Conservation (phyloP, 768 basidiomycete species). For the Sporobolomyces roseus region DNA sequence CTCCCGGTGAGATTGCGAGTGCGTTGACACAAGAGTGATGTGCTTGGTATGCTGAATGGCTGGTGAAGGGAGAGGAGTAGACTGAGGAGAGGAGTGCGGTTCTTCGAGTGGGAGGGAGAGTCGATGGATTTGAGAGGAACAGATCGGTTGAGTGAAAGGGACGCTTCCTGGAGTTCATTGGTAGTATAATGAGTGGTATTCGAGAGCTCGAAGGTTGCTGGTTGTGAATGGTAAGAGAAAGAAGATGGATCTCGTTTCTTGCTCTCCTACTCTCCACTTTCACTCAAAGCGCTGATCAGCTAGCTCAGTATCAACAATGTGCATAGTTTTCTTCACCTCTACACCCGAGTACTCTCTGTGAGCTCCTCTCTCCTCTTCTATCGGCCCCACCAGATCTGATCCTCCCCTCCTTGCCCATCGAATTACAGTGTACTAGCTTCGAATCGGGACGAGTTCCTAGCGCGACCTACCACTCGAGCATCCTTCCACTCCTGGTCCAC, state of each 20-base stretch:
- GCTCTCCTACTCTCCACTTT: neutral
- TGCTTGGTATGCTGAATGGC: neutral
- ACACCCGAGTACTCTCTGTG: slow-evolving; percentile 10
- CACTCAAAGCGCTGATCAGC: neutral
- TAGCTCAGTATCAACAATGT: slow-evolving; percentile 6
- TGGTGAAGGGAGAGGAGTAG: neutral
- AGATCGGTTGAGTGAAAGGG: slow-evolving; percentile 3
- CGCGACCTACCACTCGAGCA: slow-evolving; percentile 47
- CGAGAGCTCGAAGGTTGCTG: neutral
- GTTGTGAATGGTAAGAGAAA: neutral
- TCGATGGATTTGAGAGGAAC: slow-evolving; percentile 2
- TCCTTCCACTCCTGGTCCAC: slow-evolving; percentile 46
- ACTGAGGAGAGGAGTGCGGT: neutral
- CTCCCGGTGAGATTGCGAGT: slow-evolving; percentile 15
- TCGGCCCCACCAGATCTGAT: neutral
- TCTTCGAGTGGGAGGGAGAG: neutral
- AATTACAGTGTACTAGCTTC: slow-evolving; percentile 46
- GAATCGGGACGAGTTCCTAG: slow-evolving; percentile 51
- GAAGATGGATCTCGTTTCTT: neutral
- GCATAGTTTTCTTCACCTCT: slow-evolving; percentile 24
- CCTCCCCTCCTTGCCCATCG: too few species aligned
- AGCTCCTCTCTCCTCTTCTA: neutral
- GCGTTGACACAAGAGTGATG: slow-evolving; percentile 39
- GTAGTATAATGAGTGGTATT: neutral
- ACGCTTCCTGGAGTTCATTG: slow-evolving; percentile 10